Conservation (phyloP, 345 rosid species). For the Odontarrhena argentea region DNA sequence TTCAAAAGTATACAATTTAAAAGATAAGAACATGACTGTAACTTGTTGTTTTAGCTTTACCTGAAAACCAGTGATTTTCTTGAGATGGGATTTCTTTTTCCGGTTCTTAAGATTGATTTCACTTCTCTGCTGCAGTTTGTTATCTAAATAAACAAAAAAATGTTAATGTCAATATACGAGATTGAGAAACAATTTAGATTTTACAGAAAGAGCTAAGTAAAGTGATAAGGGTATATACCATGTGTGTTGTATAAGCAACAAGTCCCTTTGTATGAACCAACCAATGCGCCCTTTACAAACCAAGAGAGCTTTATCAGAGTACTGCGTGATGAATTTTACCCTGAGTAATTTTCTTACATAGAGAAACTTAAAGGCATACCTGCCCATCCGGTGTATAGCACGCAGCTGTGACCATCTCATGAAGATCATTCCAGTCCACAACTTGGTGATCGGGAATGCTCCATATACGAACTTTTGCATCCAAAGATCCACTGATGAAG, state of each 20-base stretch:
- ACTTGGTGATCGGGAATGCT: conserved; percentile 88
- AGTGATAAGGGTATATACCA: conserved; percentile 46
- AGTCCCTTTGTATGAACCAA: conserved; percentile 90
- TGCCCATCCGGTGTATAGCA: conserved; percentile 98
- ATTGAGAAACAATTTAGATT: conserved; percentile 9
- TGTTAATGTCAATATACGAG: background rate
- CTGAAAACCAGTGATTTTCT: conserved; percentile 98
- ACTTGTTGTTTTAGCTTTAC: conserved; percentile 45
- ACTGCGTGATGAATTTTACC: conserved; percentile 4
- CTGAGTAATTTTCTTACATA: background rate
- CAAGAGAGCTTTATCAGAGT: conserved; percentile 39
- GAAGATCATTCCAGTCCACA: conserved; percentile 92
- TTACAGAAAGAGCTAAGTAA: background rate
- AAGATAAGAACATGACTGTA: background rate
- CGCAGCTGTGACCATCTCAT: conserved; percentile 98
- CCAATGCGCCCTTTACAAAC: conserved; percentile 82
- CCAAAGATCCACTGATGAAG: conserved; percentile 97
- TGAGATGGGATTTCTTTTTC: conserved; percentile 89
- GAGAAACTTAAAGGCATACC: conserved; percentile 47
- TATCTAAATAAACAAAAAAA: conserved; percentile 49
- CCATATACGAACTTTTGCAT: conserved; percentile 97
- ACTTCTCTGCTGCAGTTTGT: conserved; percentile 73
- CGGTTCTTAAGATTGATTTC: conserved; percentile 82
- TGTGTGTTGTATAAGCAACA: conserved; percentile 73
- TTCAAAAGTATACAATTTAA: background rate